Evolutionary conservation across 345 rosid genomes (phyloP), one percentile per base, ranked within the genome.

Genomic region (Populus alba): DNA sequence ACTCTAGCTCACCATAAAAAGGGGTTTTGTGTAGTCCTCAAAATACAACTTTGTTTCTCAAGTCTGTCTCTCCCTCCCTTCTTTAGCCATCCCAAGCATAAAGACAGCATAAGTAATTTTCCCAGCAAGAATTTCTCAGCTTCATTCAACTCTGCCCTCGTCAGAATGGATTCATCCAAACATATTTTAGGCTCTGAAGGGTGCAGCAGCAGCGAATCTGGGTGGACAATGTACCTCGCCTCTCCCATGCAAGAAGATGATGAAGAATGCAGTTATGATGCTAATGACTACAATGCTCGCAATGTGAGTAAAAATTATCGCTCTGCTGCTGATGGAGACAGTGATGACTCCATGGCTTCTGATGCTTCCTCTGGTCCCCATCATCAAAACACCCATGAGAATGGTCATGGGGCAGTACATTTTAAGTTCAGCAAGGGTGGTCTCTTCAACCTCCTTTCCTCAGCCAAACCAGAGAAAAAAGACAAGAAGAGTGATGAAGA

Each of bases 131-230:
- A 2, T 22, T 22, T 3, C 23, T 53, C 61, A 22, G 25, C 29
- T 59, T n/a, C 29, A 1, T n/a, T 59, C 29, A 15, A 27, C 5
- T 55, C 41, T 38, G 49, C 63, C 75, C 33, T 65, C 45, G 5
- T 38, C 59, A 79, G 66, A 29, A 86, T 87, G 84, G 86, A 87
- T 35, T 68, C 86, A 29, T 77, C 51, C 79, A 88, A 85, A 61
- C 47, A 79, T 70, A 80, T 66, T 74, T 72, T 78, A 73, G 72
- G 86, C 39, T 68, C 78, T 12, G 96, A 92, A 89, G 96, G 84
- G 72, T 90, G 94, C 47, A 90, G 94, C 85, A 92, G 94, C 87
- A 92, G 87, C 81, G 97, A 92, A 86, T 92, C 97, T 0, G 97
- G 97, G n/a, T 92, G 94, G 97, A 92, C 97, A 33, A 87, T 75